These are phyloP conservation scores for Pythium coloratum DNA, from an alignment of 352 stramenopile genomes.

Conservation along the genomic window DNA sequence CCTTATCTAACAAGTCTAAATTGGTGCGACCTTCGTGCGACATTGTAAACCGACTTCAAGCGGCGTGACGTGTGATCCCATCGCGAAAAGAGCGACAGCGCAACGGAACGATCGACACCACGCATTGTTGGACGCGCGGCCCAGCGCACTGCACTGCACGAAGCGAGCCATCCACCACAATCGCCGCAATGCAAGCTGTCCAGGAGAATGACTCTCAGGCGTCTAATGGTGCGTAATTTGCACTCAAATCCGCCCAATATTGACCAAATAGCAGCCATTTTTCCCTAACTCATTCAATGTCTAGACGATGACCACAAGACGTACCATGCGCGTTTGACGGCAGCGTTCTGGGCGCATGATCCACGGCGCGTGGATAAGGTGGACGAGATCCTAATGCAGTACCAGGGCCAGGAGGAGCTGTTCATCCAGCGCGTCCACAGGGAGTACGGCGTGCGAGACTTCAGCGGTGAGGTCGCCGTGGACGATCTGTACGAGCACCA, in stretches of 20 bases:
- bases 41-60: slow-evolving; percentile 2
- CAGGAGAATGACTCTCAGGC: slow-evolving; percentile 1
- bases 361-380: slow-evolving; percentile 66
- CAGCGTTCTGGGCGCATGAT: slow-evolving; percentile 76
- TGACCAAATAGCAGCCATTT: not conserved
- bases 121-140: not conserved
- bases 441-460: slow-evolving; percentile 69
- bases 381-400: slow-evolving; percentile 48
- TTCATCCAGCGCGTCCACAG: slow-evolving; percentile 61
- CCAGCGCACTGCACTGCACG: not conserved
- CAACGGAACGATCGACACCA: not conserved
- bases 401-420: slow-evolving; percentile 58
- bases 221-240: slow-evolving; percentile 13
- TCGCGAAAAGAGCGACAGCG: not conserved
- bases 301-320: not conserved
- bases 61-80: not conserved
- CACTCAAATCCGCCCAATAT: not conserved
- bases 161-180: not conserved
- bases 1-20: slow-evolving; percentile 3
- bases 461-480: slow-evolving; percentile 59
- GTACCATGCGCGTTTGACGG: slow-evolving; percentile 42
- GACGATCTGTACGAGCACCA: slow-evolving; percentile 83
- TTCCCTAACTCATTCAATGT: not conserved
- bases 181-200: not conserved
- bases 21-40: slow-evolving; percentile 20